Evolutionary conservation across 1,139 yeast genomes (phyloP).

Genomic region (Diutina neorugosa): DNA sequence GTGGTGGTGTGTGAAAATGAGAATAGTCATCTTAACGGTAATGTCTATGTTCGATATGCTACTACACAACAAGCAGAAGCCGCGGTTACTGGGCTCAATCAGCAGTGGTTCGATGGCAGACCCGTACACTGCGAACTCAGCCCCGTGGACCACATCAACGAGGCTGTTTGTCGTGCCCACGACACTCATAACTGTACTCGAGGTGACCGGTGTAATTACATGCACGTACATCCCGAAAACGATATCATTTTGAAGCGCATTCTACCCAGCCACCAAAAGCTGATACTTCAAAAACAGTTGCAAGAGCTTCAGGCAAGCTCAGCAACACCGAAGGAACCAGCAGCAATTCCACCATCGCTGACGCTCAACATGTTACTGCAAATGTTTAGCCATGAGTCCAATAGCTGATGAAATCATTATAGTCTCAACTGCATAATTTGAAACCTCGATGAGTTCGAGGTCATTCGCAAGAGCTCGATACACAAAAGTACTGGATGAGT

Average conservation of each 20-base stretch:
- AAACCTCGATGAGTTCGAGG: no score
- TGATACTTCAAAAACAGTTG: constrained; percentile 3
- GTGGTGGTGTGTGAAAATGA: constrained; percentile 75
- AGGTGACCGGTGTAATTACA: constrained; percentile 77
- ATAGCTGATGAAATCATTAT: no score
- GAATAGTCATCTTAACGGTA: constrained; percentile 72
- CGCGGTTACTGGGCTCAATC: constrained; percentile 52
- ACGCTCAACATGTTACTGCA: not conserved
- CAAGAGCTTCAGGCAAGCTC: not conserved
- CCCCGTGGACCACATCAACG: constrained; percentile 61
- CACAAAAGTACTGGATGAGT: no score
- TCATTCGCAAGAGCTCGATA: no score
- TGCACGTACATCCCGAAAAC: constrained; percentile 48
- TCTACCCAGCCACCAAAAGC: constrained; percentile 23
- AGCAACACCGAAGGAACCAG: not conserved
- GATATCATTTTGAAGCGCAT: constrained; percentile 3
- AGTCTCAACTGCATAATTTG: no score
- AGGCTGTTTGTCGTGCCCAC: constrained; percentile 66
- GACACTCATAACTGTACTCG: constrained; percentile 55
- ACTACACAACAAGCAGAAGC: constrained; percentile 44
- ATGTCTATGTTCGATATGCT: constrained; percentile 60
- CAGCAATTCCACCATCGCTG: not conserved
- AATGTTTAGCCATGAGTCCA: not conserved
- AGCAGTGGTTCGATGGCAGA: constrained; percentile 69
- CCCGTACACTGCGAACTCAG: constrained; percentile 78